Conservation (phyloP, 441 rosid genomes). For the Omphalea diandra region DNA sequence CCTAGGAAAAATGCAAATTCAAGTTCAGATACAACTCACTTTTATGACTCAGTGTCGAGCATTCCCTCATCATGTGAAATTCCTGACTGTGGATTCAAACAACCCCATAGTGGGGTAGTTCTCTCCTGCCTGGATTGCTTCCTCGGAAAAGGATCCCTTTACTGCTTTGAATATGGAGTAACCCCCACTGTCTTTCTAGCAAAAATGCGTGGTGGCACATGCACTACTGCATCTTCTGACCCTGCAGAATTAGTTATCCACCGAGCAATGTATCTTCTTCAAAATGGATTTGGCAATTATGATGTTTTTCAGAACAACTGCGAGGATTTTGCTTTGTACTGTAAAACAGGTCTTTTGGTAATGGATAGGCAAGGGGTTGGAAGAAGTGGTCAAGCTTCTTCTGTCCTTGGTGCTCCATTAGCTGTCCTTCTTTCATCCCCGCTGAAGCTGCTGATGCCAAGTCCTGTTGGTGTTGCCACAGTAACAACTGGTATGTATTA, state of each 20-base stretch:
- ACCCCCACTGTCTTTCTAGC: slow-evolving; percentile 72
- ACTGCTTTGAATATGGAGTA: slow-evolving; percentile 83
- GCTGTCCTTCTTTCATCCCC: slow-evolving; percentile 95
- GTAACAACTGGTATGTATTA: slow-evolving; percentile 96
- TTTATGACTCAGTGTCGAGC: slow-evolving; percentile 35
- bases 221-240: slow-evolving; percentile 82
- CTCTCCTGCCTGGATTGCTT: slow-evolving; percentile 94
- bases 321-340: slow-evolving; percentile 90
- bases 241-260: slow-evolving; percentile 58
- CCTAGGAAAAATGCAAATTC: slow-evolving; percentile 53
- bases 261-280: slow-evolving; percentile 96
- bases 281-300: slow-evolving; percentile 96
- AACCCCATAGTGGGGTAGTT: slow-evolving; percentile 76
- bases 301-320: slow-evolving; percentile 89
- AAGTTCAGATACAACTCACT: slow-evolving; percentile 36
- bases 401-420: slow-evolving; percentile 78
- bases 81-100: slow-evolving; percentile 97
- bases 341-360: slow-evolving; percentile 86
- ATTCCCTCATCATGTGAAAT: slow-evolving; percentile 54
- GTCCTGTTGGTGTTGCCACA: slow-evolving; percentile 88
- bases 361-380: slow-evolving; percentile 75
- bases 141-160: slow-evolving; percentile 66
- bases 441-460: slow-evolving; percentile 77
- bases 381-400: slow-evolving; percentile 94
- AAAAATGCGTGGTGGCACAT: slow-evolving; percentile 90